Percentiles rank a stretch among this genome's conserved stretches.
phyloP scores from a whole-genome alignment of 2,329 filamentous ascomycete genomes.

The Magnaporthales sp. region DNA sequence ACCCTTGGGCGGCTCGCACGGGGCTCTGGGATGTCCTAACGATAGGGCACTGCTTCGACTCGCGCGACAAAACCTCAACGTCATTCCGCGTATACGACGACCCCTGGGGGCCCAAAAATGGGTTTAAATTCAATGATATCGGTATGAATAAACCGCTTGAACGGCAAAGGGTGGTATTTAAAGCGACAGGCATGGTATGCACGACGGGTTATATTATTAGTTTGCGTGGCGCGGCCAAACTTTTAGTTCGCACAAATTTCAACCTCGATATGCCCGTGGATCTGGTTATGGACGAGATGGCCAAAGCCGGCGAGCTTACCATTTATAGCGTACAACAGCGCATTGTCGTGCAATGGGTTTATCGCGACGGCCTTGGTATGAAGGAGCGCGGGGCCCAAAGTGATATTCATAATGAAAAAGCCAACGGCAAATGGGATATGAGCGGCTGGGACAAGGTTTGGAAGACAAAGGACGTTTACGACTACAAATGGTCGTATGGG shows the following conservation, averaged over 20 bases:
- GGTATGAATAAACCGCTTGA: conserved; percentile 12
- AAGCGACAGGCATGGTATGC: conserved; percentile 15
- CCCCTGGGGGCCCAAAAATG: conserved; percentile 7
- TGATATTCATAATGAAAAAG: neutral
- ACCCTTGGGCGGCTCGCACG: conserved; percentile 13
- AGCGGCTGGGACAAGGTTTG: neutral
- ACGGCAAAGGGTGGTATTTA: conserved; percentile 16
- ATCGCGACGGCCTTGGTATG: conserved; percentile 49
- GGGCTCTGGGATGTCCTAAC: conserved; percentile 15
- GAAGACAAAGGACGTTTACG: neutral
- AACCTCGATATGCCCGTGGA: conserved; percentile 19
- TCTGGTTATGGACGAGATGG: conserved; percentile 16
- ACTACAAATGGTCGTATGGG: neutral
- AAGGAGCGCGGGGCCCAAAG: conserved; percentile 15
- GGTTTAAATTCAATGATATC: neutral
- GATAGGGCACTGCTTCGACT: conserved; percentile 16
- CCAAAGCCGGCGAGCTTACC: conserved; percentile 13
- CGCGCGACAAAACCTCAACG: conserved; percentile 7
- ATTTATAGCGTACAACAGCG: conserved; percentile 16
- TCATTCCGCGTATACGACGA: conserved; percentile 12
- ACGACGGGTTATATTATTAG: conserved; percentile 19
- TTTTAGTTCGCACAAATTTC: conserved; percentile 14
- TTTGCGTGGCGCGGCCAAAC: conserved; percentile 18
- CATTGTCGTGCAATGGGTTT: conserved; percentile 34
- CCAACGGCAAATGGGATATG: neutral